Base-by-base conservation (phyloP, 2,329 filamentous ascomycete species). In the Clarireedia sp. region DNA sequence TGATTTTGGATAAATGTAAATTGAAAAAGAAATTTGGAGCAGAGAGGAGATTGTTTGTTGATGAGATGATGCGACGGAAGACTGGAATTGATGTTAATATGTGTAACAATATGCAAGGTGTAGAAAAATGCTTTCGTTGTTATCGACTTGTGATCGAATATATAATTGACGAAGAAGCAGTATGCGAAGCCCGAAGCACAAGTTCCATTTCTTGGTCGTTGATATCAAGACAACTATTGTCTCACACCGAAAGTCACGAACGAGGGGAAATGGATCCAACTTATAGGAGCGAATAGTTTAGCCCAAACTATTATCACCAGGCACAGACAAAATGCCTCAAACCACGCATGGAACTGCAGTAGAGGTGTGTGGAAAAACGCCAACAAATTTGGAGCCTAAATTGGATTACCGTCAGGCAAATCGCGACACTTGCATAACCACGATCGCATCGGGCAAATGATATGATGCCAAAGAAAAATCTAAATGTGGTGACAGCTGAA, bases 51-150 rank as follows among this genome's bases (percentile, higher is more conserved):
- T 16, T 16, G 41, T 2, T 44, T 24, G 46, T 12, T 36, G 2
- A 24, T 12, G 10, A 19, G 38, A 19, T 50, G 46, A 50, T 50
- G 17, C 38, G 52, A 37, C 26, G 26, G 46, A 50, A 50, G 46
- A 55, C 52, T 50, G 46, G 46, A 50, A 44, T 55, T 48, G 26
- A 19, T 16, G 49, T 55, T 55, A 50, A 55, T 55, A 21, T 37
- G 46, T 50, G 46, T 44, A 54, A 44, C 52, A 50, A 55, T 26
- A 38, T n/a, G 49, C 17, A 54, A 12, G 24, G 52, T 37, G 38
- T 55, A 55, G 46, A 37, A 49, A 50, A 50, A 24, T 44, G 52
- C 46, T 44, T 55, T 50, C 46, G 52, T 50, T 44, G 38, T 54
- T 37, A 55, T 55, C 36, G 21, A 55, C 46, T 43, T 44, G 19